phyloP scores from a whole-genome alignment of 2,329 filamentous ascomycete genomes.

The Fusarium armeniacum region DNA sequence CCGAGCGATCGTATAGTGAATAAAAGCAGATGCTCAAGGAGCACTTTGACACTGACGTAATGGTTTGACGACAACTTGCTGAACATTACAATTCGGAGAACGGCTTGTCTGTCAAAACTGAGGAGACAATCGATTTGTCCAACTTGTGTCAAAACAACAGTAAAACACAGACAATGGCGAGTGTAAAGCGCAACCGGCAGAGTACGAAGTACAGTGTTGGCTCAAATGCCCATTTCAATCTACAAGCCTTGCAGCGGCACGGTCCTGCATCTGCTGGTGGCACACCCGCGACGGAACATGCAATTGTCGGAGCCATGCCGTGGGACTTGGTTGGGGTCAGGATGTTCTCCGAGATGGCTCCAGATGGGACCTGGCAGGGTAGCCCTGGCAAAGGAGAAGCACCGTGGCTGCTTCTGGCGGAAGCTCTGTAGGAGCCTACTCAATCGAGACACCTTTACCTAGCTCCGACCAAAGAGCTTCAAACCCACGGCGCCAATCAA shows the following conservation, averaged over 20 bases:
- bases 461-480: constrained; percentile 6
- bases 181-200: constrained; percentile 6
- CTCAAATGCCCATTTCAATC: constrained; percentile 31
- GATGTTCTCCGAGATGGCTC: constrained; percentile 39
- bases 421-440: constrained; percentile 12
- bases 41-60: constrained; percentile 16
- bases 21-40: neutral
- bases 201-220: constrained; percentile 18
- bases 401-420: constrained; percentile 15
- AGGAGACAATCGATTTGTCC: constrained; percentile 5
- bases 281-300: constrained; percentile 28
- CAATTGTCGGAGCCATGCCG: constrained; percentile 27
- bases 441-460: constrained; percentile 15
- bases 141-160: constrained; percentile 9
- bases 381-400: constrained; percentile 32
- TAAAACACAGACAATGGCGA: constrained; percentile 17
- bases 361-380: constrained; percentile 38
- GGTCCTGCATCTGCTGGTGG: constrained; percentile 20
- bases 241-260: constrained; percentile 33
- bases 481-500: constrained; percentile 8
- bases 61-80: constrained; percentile 2
- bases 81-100: constrained; percentile 7
- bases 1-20: neutral
- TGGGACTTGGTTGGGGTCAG: constrained; percentile 35
- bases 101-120: constrained; percentile 6